Percentiles rank a stretch among this genome's conserved stretches.
Conservation (phyloP, 331 rosid species). For the Acacia pycnantha region DNA sequence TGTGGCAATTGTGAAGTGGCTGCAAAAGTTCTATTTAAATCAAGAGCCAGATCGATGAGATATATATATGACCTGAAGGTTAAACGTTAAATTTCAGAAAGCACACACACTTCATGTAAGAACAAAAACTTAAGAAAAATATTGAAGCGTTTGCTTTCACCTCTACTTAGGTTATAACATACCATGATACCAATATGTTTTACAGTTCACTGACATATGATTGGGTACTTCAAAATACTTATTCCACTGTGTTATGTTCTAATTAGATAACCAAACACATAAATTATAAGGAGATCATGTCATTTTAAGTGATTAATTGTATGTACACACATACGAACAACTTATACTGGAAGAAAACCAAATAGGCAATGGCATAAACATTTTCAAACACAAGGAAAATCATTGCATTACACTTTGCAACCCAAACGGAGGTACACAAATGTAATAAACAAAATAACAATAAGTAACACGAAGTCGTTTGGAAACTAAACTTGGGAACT, state of each 20-base stretch:
- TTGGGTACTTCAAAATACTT: neutral
- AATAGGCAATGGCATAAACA: neutral
- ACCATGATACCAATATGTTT: neutral
- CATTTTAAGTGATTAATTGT: neutral
- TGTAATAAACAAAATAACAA: neutral
- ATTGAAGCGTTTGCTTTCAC: no score
- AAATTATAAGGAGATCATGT: neutral
- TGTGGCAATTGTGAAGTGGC: neutral
- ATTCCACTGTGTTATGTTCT: neutral
- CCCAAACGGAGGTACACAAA: neutral
- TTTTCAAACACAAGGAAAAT: neutral
- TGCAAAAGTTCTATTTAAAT: neutral
- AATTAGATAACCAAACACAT: neutral
- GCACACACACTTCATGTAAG: no score
- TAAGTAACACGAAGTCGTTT: neutral
- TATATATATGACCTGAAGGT: neutral
- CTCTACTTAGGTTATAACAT: neutral
- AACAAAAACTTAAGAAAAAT: no score
- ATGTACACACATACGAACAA: neutral
- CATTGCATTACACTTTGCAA: constrained; percentile 4
- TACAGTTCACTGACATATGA: neutral
- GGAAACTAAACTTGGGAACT: neutral
- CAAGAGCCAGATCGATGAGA: neutral
- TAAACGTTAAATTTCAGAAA: neutral
- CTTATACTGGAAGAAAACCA: constrained; percentile 6